Evolutionary conservation across 169 alveolate species (phyloP).

Genomic region (Plasmodium vivax): DNA sequence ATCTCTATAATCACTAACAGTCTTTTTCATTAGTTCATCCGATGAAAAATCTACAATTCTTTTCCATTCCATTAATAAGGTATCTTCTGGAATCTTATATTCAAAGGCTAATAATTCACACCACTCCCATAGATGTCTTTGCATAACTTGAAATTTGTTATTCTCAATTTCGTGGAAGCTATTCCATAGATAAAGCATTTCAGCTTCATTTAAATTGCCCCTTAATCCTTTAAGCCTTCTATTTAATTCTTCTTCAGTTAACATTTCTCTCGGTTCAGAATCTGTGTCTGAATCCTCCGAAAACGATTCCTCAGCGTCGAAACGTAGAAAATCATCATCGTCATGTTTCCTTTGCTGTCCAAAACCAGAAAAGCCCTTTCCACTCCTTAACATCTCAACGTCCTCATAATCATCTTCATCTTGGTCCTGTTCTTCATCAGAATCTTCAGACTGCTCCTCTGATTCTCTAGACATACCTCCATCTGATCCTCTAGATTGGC

Average conservation of each 20-base stretch:
- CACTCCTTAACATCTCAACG: background rate
- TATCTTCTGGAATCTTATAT: constrained; percentile 14
- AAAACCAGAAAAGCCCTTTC: background rate
- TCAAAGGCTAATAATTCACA: constrained; percentile 38
- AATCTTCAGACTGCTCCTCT: background rate
- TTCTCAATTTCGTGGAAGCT: background rate
- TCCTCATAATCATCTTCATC: background rate
- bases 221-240: background rate
- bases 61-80: constrained; percentile 16
- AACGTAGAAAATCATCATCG: background rate
- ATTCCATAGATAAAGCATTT: constrained; percentile 13
- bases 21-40: constrained; percentile 8
- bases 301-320: background rate
- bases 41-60: constrained; percentile 6
- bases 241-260: constrained; percentile 21
- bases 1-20: constrained; percentile 9
- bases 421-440: background rate
- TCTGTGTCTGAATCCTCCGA: background rate
- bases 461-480: background rate
- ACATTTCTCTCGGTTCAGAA: background rate
- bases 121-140: constrained; percentile 11
- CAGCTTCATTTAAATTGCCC: background rate
- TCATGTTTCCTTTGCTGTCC: background rate
- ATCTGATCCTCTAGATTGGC: background rate
- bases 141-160: constrained; percentile 10